These are phyloP conservation scores for Monilinia fructigena DNA, from an alignment of 2,329 filamentous ascomycete species.

Conservation along the genomic window DNA sequence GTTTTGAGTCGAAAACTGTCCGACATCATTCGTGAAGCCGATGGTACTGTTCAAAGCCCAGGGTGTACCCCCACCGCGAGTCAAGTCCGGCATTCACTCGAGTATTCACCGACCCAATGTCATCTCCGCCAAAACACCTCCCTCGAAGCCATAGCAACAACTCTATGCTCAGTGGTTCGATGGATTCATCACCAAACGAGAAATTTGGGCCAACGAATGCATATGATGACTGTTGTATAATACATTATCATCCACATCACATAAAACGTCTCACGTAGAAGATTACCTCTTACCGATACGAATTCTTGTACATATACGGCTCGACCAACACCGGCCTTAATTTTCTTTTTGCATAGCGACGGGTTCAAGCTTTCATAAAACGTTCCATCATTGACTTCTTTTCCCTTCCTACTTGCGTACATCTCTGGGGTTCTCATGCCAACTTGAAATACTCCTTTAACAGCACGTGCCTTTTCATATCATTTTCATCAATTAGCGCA, in stretches of 20 bases:
- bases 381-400: constrained; percentile 17
- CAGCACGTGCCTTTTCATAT: constrained; percentile 12
- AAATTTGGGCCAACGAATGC: constrained; percentile 54
- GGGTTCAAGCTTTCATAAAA: constrained; percentile 19
- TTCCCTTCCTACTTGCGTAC: constrained; percentile 15
- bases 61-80: constrained; percentile 50
- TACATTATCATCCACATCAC: constrained; percentile 9
- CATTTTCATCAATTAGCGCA: constrained; percentile 20
- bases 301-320: constrained; percentile 24
- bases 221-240: constrained; percentile 62
- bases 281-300: constrained; percentile 5
- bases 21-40: constrained; percentile 58
- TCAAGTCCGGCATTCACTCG: constrained; percentile 67
- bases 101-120: constrained; percentile 62
- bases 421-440: constrained; percentile 9
- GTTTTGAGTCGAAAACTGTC: constrained; percentile 59
- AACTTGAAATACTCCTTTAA: constrained; percentile 16
- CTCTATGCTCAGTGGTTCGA: constrained; percentile 51
- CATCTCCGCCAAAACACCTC: constrained; percentile 51
- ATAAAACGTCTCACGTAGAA: background rate
- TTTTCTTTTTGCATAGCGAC: constrained; percentile 25
- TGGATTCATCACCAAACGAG: constrained; percentile 53
- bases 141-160: constrained; percentile 55
- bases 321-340: constrained; percentile 10
- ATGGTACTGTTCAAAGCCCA: constrained; percentile 57